Base-by-base conservation (phyloP, 257 asterid species). In the Solanum medicagineum region DNA sequence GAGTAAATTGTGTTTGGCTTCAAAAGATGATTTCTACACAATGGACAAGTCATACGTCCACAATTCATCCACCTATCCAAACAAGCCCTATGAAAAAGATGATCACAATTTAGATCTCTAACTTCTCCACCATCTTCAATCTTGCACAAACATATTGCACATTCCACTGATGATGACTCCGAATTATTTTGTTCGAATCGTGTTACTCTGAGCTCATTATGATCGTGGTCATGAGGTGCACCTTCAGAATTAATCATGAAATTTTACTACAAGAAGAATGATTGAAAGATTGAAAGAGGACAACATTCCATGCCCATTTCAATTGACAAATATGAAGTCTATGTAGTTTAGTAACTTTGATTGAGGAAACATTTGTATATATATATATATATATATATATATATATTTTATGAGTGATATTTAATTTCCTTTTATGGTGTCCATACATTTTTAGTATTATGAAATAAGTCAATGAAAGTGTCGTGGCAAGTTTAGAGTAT, bases 11-110 rank as follows among this genome's bases (percentile, higher is more conserved):
- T 26, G 8, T 47, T 24, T 24, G 85, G 62, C 26, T 44, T 56
- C 4, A 0, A 14, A 9, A 62, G 29, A 29, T 44, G 75, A 51
- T 82, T 82, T 19, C 90, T 74, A 44, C 89, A 88, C 7, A 88
- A 73, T 10, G 90, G 89, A 66, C 89, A 86, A 7, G 87, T 88
- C 83, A 55, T 51, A 8, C 77, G 84, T 26, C 87, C 89, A 53
- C 40, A 79, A 15, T 85, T 86, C 83, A 84, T 47, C 90, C 90
- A 86, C 10, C 86, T 86, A 14, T 88, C 90, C 36, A 88, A 51
- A 56, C 90, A 88, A 2, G 54, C 89, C 77, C 55, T 68, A 24
- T 88, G 90, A 22, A 88, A 88, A 6, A 88, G 3, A 84, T 88
- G 90, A 60, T 86, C 80, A 51, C 89, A 84, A 45, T 47, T 86